Base-by-base conservation (phyloP, 2,329 filamentous ascomycete species). In the Geosmithia morbida region DNA sequence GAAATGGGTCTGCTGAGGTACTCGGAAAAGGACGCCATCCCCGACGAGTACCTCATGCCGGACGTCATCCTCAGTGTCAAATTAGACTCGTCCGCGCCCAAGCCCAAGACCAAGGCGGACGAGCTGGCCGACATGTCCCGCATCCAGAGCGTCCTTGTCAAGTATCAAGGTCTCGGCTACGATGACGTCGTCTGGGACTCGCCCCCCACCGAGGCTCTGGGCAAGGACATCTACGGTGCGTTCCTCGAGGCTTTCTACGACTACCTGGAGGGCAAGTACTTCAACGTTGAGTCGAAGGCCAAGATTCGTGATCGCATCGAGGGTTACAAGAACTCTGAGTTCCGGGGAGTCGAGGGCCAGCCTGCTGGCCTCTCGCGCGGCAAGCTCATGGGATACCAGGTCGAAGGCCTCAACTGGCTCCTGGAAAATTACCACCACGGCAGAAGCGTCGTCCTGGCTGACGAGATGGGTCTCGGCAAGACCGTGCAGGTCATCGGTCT, bases 401-500 rank as follows among this genome's bases (percentile, higher is more conserved):
- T 94, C 43, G 86, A 96, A 50, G 92, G 92, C 18, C 70, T 96
- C 46, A 96, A 97, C 57, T 98, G 92, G 89, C 75, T 98, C 2
- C 82, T 95, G 50, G 89, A 85, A 61, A 92, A 92, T 59, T 97
- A 87, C 71, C 85, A 88, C 56, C 72, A 77, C 46, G 74, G 81
- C 54, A 81, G 85, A 58, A 97, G 92, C 57, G 85, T 88, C 26
- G 90, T 97, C 49, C 75, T 97, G 7, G 92, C 92, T 0, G 92
- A 98, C 59, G 92, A 98, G 60, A 98, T 98, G 92, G 92, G 92
- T 41, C 76, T 98, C 2, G 92, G 92, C 30, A 98, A 98, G 68
- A 98, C 92, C 0, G 87, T 98, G 30, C 92, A 98, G 60, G 81
- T 96, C 46, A 85, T 97, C 50, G 79, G 82, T 2, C 77, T 95